A percentile compares a stretch with the other conserved stretches of the same genome.
These are phyloP conservation scores for Exophiala sp. DNA, from an alignment of 2,329 filamentous ascomycete species.

Conservation along the genomic window DNA sequence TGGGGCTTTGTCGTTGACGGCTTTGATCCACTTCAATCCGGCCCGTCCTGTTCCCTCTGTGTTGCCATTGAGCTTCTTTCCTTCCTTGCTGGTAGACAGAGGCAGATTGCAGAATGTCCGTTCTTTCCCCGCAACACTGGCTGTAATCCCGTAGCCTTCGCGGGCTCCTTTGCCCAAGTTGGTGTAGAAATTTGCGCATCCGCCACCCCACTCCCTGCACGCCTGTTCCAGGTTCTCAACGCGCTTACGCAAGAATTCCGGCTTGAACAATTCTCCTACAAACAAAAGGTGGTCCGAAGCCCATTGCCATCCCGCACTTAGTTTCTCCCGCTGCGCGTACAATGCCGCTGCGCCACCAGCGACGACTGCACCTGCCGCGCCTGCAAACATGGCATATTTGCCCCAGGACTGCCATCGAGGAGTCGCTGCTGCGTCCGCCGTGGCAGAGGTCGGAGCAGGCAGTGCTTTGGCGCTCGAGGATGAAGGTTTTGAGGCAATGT, in stretches of 20 bases:
- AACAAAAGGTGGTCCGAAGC: conserved; percentile 88
- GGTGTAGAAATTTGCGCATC: conserved; percentile 80
- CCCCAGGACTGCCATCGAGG: conserved; percentile 72
- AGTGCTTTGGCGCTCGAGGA: conserved; percentile 27
- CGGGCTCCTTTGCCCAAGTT: conserved; percentile 64
- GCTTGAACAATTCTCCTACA: conserved; percentile 79
- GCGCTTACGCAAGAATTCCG: conserved; percentile 71
- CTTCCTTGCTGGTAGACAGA: conserved; percentile 16
- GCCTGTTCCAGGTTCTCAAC: conserved; percentile 62
- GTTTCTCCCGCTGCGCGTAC: conserved; percentile 75
- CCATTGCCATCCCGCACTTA: conserved; percentile 72
- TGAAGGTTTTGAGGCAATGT: conserved; percentile 19
- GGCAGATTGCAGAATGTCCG: conserved; percentile 88
- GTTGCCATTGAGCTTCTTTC: conserved; percentile 27
- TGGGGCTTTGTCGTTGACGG: conserved; percentile 68
- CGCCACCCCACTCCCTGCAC: conserved; percentile 34
- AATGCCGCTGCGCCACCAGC: conserved; percentile 77
- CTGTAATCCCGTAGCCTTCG: conserved; percentile 42
- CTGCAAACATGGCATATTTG: conserved; percentile 77
- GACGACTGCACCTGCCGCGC: conserved; percentile 71
- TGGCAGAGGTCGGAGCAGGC: conserved; percentile 32
- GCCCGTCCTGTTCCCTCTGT: conserved; percentile 37
- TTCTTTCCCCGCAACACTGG: conserved; percentile 49
- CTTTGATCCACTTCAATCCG: conserved; percentile 53
- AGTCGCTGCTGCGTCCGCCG: conserved; percentile 42